Percentiles rank a stretch among this genome's conserved stretches.
Evolutionary conservation across 2,329 filamentous ascomycete genomes (phyloP).

Genomic region (Aspergillus glaucus): DNA sequence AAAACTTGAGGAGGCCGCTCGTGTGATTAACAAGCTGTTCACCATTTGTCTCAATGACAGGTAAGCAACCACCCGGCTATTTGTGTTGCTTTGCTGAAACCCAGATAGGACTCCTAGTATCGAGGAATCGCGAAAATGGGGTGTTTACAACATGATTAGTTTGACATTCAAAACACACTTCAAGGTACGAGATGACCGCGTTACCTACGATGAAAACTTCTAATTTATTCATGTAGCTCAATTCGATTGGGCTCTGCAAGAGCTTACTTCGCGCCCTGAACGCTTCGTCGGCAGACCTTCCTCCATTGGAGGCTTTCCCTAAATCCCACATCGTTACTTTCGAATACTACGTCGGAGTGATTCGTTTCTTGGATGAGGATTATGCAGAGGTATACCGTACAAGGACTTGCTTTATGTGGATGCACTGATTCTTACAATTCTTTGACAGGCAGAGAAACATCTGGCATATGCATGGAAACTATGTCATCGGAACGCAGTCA

Average conservation of each 20-base stretch:
- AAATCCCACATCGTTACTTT: constrained; percentile 90
- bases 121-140: constrained; percentile 94
- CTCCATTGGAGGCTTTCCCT: constrained; percentile 70
- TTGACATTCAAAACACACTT: constrained; percentile 98
- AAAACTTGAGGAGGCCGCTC: constrained; percentile 82
- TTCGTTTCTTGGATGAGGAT: constrained; percentile 92
- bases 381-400: constrained; percentile 61
- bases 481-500: constrained; percentile 65
- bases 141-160: constrained; percentile 90
- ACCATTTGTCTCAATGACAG: constrained; percentile 83
- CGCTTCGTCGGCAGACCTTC: constrained; percentile 74
- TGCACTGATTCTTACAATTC: constrained; percentile 5
- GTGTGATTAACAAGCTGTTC: constrained; percentile 87
- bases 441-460: constrained; percentile 64
- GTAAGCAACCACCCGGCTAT: constrained; percentile 44
- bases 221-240: constrained; percentile 49
- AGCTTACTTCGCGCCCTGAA: constrained; percentile 80
- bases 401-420: neutral
- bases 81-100: neutral
- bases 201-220: neutral
- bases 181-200: constrained; percentile 47
- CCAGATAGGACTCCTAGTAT: constrained; percentile 60
- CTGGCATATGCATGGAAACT: constrained; percentile 74
- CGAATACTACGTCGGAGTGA: constrained; percentile 89
- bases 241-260: constrained; percentile 80